A percentile compares a stretch with the other conserved stretches of the same genome.
Conservation (phyloP, 306 rosid species). For the Cicer yamashitae region DNA sequence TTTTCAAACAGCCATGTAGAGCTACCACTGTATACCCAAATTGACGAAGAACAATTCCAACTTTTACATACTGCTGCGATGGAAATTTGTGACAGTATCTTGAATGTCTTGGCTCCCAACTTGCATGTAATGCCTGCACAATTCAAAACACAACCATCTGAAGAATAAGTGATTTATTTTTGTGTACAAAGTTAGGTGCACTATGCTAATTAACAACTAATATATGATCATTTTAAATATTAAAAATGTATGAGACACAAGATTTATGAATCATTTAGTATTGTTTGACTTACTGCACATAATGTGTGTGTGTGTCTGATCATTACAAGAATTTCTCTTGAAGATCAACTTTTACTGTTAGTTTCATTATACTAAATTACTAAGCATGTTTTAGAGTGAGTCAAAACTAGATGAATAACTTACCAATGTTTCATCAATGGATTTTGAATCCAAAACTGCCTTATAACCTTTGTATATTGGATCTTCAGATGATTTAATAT, state of each 20-base stretch:
- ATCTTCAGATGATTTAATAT: conserved; percentile 53
- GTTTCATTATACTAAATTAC: neutral
- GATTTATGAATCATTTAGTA: conserved; percentile 18
- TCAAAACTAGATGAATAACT: conserved; percentile 15
- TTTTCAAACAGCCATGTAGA: conserved; percentile 78
- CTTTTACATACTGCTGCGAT: conserved; percentile 85
- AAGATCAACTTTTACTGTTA: conserved; percentile 14
- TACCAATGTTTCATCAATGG: conserved; percentile 81
- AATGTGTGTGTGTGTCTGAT: neutral
- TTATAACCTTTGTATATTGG: conserved; percentile 71
- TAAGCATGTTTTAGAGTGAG: conserved; percentile 21
- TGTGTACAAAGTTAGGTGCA: neutral
- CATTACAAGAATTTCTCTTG: neutral
- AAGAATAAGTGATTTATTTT: neutral
- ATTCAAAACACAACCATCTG: conserved; percentile 29
- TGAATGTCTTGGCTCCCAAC: conserved; percentile 95
- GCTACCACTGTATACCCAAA: conserved; percentile 91
- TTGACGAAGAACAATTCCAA: conserved; percentile 86
- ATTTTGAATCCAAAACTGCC: conserved; percentile 89
- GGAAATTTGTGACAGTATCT: conserved; percentile 75
- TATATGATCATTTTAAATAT: neutral
- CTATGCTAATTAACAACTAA: neutral
- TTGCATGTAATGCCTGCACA: conserved; percentile 81
- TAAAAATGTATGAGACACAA: neutral
- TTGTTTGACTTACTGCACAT: conserved; percentile 1